phyloP scores from a whole-genome alignment of 495 filamentous ascomycete genomes.

The Hamigera avellanea region DNA sequence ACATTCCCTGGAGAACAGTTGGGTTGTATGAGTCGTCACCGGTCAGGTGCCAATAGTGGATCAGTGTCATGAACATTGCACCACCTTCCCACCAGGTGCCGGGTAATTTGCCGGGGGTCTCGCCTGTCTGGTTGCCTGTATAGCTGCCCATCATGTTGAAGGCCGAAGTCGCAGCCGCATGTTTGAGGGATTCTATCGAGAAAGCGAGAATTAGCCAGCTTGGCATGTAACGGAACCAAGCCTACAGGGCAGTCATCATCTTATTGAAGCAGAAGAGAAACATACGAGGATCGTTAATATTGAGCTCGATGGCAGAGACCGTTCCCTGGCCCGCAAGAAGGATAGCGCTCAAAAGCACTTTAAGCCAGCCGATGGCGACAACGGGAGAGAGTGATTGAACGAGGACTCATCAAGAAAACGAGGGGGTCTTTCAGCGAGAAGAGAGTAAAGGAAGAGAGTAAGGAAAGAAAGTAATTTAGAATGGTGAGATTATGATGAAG shows the following conservation, averaged over 20 bases:
- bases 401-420: too few species aligned
- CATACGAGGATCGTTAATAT: constrained; percentile 38
- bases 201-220: too few species aligned
- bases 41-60: constrained; percentile 61
- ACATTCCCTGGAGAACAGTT: constrained; percentile 38
- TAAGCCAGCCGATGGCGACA: constrained; percentile 14
- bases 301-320: constrained; percentile 17
- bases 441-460: too few species aligned
- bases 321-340: constrained; percentile 15
- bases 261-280: constrained; percentile 49
- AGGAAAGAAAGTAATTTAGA: too few species aligned
- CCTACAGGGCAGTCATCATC: too few species aligned
- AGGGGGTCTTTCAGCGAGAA: too few species aligned
- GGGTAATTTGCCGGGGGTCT: constrained; percentile 46
- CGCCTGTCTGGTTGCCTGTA: constrained; percentile 49
- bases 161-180: constrained; percentile 45
- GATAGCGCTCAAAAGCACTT: constrained; percentile 4
- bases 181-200: constrained; percentile 50
- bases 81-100: constrained; percentile 72
- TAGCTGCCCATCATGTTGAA: constrained; percentile 63
- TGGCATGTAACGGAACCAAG: too few species aligned
- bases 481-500: too few species aligned
- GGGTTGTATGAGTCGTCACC: constrained; percentile 51
- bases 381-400: not conserved
- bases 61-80: constrained; percentile 55